These are phyloP conservation scores for Agapanthus africanus DNA, from an alignment of 106 monocot species.

Conservation along the genomic window DNA sequence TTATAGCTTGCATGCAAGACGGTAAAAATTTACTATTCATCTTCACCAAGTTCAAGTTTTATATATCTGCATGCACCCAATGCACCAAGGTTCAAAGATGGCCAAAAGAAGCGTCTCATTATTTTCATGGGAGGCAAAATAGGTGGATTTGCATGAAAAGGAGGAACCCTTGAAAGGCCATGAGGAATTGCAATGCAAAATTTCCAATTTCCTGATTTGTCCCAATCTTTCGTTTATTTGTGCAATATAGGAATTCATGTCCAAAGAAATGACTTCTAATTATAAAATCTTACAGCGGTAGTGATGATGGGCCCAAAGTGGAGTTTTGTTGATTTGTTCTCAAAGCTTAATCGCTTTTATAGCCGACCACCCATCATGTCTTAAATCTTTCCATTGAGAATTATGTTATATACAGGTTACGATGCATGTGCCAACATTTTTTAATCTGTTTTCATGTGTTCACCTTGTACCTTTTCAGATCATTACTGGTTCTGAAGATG, in stretches of 20 bases:
- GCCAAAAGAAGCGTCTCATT: not conserved
- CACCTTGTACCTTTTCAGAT: conserved; percentile 42
- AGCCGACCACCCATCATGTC: not conserved
- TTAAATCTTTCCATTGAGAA: not conserved
- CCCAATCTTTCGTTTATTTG: not conserved
- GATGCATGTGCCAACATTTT: not conserved
- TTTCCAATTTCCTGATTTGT: not conserved
- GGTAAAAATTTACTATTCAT: not conserved
- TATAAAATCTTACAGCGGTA: not conserved
- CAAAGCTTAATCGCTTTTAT: not conserved
- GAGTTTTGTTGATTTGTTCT: not conserved
- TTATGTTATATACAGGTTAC: not conserved
- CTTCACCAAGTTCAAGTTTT: not conserved
- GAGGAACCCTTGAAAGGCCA: not conserved
- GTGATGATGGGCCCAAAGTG: not conserved
- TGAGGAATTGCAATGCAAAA: not conserved
- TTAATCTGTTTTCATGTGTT: no score
- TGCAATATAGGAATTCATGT: not conserved
- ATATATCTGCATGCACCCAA: not conserved
- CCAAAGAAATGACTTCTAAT: not conserved
- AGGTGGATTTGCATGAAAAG: not conserved
- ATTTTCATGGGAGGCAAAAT: not conserved
- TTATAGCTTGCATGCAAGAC: not conserved
- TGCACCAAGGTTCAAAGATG: not conserved
- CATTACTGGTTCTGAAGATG: conserved; percentile 97